Percentiles rank a stretch among this genome's conserved stretches.
These are phyloP conservation scores for Kwoniella sp. DNA, from an alignment of 768 basidiomycete species.

Conservation along the genomic window DNA sequence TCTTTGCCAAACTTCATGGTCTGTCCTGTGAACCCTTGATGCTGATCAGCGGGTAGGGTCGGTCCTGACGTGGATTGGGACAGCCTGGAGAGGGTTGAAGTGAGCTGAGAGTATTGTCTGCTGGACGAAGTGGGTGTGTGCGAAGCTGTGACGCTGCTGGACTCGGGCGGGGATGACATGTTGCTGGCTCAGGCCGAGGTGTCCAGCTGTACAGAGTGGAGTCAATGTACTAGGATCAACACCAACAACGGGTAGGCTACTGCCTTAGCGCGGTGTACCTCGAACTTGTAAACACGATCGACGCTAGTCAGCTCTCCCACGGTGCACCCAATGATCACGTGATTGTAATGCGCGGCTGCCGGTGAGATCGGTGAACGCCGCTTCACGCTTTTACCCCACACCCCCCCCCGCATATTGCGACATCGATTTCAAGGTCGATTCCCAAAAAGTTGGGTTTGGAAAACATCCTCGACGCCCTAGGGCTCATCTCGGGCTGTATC, in stretches of 20 bases:
- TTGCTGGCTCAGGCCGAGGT: neutral
- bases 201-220: neutral
- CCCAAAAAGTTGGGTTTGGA: constrained; percentile 12
- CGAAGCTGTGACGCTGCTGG: too few relatives aligned
- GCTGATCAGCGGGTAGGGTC: neutral
- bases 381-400: constrained; percentile 6
- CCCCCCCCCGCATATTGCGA: neutral
- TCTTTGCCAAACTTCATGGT: constrained; percentile 10
- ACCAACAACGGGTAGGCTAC: too few relatives aligned
- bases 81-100: constrained; percentile 14
- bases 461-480: neutral
- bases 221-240: too few relatives aligned
- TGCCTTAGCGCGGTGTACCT: too few relatives aligned
- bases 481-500: too few relatives aligned
- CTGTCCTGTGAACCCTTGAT: constrained; percentile 6
- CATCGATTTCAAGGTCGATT: neutral
- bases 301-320: neutral
- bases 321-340: constrained; percentile 2
- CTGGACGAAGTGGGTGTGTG: too few relatives aligned
- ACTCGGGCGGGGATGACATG: neutral
- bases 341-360: neutral
- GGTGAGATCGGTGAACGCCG: too few relatives aligned
- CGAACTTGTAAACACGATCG: neutral
- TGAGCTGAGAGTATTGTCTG: neutral
- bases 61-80: constrained; percentile 18